Conservation (phyloP, 768 basidiomycete genomes). For the Phlebiopsis gigantea region DNA sequence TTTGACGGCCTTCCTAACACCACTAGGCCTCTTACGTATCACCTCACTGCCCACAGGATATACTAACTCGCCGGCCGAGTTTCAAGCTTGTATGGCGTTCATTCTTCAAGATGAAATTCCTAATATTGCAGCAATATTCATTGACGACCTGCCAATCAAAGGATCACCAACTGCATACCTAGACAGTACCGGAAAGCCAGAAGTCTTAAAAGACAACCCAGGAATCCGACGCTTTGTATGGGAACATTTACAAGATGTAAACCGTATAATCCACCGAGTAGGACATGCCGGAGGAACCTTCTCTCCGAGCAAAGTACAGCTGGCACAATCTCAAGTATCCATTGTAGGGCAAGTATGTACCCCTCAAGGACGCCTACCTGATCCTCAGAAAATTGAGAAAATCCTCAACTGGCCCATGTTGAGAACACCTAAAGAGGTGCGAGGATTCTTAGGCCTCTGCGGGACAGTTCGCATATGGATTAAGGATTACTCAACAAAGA, state of each 20-base stretch:
- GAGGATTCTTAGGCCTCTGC: slow-evolving; percentile 17
- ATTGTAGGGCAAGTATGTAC: slow-evolving; percentile 6
- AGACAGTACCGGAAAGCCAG: slow-evolving; percentile 2
- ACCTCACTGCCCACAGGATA: slow-evolving; percentile 15
- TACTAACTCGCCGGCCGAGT: slow-evolving; percentile 19
- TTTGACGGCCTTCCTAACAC: slow-evolving; percentile 17
- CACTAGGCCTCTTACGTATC: slow-evolving; percentile 10
- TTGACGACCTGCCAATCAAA: slow-evolving; percentile 22
- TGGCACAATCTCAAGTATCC: neutral
- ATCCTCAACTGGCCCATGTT: slow-evolving; percentile 11
- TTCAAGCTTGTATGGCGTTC: slow-evolving; percentile 18
- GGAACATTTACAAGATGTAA: slow-evolving; percentile 17
- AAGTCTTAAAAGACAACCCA: slow-evolving; percentile 8
- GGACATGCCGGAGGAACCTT: slow-evolving; percentile 13
- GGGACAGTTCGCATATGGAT: slow-evolving; percentile 17
- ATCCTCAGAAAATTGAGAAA: slow-evolving; percentile 10
- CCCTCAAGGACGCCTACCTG: slow-evolving; percentile 10
- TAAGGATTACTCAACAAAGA: slow-evolving; percentile 10
- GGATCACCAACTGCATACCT: slow-evolving; percentile 15
- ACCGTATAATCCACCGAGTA: slow-evolving; percentile 17
- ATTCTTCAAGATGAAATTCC: slow-evolving; percentile 23
- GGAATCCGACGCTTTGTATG: slow-evolving; percentile 19
- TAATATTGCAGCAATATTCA: slow-evolving; percentile 15
- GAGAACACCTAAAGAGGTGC: slow-evolving; percentile 11
- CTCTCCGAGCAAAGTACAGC: slow-evolving; percentile 4